Evolutionary conservation across 1,284 basidiomycete species (phyloP).

Genomic region (Dichomitus squalens): DNA sequence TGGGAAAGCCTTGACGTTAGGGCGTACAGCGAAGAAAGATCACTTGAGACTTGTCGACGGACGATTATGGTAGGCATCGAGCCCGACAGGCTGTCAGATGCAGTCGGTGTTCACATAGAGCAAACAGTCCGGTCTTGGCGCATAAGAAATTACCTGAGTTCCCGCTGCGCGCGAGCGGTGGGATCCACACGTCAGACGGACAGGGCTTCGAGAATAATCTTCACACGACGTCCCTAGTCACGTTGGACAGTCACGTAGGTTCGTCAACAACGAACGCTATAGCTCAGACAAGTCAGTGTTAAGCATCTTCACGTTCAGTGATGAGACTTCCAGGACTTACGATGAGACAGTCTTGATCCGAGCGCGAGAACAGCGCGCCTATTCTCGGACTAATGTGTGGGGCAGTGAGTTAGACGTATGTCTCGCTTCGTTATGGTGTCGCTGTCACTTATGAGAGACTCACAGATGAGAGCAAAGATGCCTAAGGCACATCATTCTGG

Average conservation of each 20-base stretch:
- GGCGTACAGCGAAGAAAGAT: not conserved
- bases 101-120: not conserved
- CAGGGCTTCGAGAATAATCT: not conserved
- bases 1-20: not conserved
- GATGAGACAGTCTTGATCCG: no score
- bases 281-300: no score
- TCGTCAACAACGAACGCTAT: not conserved
- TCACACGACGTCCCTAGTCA: not conserved
- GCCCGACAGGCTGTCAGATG: not conserved
- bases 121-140: slow-evolving; percentile 2
- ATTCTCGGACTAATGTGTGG: no score
- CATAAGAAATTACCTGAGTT: not conserved
- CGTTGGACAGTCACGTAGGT: not conserved
- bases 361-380: no score
- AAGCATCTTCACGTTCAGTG: no score
- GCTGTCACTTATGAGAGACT: no score
- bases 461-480: not conserved
- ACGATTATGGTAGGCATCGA: no score
- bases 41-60: not conserved
- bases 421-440: no score
- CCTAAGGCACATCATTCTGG: no score
- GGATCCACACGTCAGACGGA: not conserved
- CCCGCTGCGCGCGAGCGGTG: slow-evolving; percentile 12
- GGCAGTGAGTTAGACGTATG: no score
- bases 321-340: no score